Evolutionary conservation across 2,329 filamentous ascomycete genomes (phyloP), one percentile per base, ranked within the genome.

Genomic region (Pochonia chlamydosporia): DNA sequence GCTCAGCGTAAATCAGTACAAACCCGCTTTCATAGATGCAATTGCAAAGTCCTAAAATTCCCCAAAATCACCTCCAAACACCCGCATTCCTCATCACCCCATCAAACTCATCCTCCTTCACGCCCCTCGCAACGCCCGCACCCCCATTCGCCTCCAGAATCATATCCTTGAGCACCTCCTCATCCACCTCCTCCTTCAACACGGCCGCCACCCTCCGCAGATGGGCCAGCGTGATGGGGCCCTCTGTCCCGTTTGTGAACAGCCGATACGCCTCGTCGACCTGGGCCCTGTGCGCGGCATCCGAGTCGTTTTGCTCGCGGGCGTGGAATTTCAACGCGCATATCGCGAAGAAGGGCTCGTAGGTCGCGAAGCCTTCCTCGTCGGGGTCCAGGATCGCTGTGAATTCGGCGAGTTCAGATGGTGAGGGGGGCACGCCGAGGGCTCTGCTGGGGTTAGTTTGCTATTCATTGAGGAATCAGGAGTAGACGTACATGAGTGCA

Each of bases 81-180:
- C 90, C 90, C 5, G 90, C 91, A 57, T 87, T 75, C 54, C 75
- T 79, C 89, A 96, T 92, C 5, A 96, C 87, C 46, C 80, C 80
- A 66, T 90, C 85, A 68, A 96, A 96, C 60, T 96, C 89, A 44
- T 87, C 84, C 60, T 84, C 73, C 35, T 74, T 80, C 9, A 95
- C 92, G 7, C 87, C 89, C 48, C 73, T 78, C 31, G 74, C 79
- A 10, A 87, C 78, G 14, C 86, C 84, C 4, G 77, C 81, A 2
- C 88, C 89, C 3, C 87, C 88, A 65, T 95, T 96, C 42, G 92
- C 93, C 73, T 97, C 92, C 42, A 90, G 72, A 49, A 99, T 85
- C 93, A 99, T 99, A 71, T 96, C 90, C 69, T 81, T 82, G 61
- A 99, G 70, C 61, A 95, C 68, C 42, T 89, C 84, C 59, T 97